A percentile compares a stretch with the other conserved stretches of the same genome.
These are phyloP conservation scores for Pseudopithomyces chartarum DNA, from an alignment of 2,329 filamentous ascomycete species.

Conservation along the genomic window DNA sequence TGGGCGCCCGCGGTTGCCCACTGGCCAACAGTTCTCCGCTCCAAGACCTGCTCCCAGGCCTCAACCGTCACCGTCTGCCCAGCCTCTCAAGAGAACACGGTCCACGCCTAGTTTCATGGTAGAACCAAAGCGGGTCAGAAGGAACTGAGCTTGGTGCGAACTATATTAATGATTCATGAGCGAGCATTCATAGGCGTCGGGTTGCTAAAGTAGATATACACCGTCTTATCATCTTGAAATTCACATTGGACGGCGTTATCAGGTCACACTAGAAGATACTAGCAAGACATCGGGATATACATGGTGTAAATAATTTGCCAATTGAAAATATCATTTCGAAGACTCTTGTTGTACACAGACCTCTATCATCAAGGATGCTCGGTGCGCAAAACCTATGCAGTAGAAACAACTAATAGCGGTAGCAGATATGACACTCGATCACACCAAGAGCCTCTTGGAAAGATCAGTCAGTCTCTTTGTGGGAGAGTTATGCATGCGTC, in stretches of 20 bases:
- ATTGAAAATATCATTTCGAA: neutral
- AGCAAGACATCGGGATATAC: no score
- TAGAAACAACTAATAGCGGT: neutral
- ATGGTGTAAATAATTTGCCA: neutral
- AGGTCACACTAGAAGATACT: no score
- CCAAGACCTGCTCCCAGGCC: slow-evolving; percentile 28
- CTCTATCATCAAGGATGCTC: no score
- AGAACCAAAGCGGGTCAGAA: slow-evolving; percentile 12
- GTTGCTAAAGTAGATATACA: neutral
- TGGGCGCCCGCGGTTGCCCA: slow-evolving; percentile 30
- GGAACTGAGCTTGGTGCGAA: neutral
- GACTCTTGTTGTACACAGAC: no score
- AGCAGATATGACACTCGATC: neutral
- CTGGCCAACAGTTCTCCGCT: slow-evolving; percentile 36
- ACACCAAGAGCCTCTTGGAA: neutral
- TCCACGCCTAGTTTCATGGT: slow-evolving; percentile 11
- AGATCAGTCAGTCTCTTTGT: neutral
- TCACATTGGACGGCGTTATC: neutral
- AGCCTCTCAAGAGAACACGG: slow-evolving; percentile 12
- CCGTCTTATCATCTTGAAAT: neutral
- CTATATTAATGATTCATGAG: neutral
- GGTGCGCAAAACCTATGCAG: neutral
- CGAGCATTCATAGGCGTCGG: neutral
- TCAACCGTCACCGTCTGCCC: slow-evolving; percentile 11
- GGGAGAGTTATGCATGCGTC: no score